Evolutionary conservation across 2,329 filamentous ascomycete genomes (phyloP).

Genomic region (Penicillium fuscoglaucum): DNA sequence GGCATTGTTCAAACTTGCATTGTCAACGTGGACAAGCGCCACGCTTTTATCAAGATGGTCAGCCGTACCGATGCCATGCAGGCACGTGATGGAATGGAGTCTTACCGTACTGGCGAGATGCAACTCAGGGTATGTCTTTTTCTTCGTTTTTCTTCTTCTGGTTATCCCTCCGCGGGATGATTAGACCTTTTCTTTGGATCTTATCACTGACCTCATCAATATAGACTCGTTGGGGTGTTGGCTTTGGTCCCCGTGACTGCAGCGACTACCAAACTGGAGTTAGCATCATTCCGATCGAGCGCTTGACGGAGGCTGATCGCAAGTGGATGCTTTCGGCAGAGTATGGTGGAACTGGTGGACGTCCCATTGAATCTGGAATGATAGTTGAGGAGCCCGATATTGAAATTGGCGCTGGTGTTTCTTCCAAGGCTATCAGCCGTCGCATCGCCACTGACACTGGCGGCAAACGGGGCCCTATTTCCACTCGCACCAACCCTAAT

Average conservation of each 20-base stretch:
- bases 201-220: constrained; percentile 1
- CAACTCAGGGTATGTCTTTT: constrained; percentile 64
- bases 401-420: constrained; percentile 95
- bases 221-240: constrained; percentile 94
- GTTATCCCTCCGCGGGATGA: not conserved
- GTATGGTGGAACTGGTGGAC: constrained; percentile 87
- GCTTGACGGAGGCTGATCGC: constrained; percentile 90
- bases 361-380: constrained; percentile 75
- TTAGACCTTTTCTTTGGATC: not conserved
- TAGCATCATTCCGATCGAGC: constrained; percentile 88
- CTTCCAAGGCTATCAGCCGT: constrained; percentile 70
- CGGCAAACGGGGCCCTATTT: constrained; percentile 51
- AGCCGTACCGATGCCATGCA: constrained; percentile 78
- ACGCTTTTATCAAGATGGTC: constrained; percentile 99
- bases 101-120: constrained; percentile 68
- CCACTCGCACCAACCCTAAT: constrained; percentile 41
- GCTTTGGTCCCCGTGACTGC: constrained; percentile 94
- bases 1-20: constrained; percentile 96
- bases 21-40: constrained; percentile 95
- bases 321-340: constrained; percentile 97
- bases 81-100: constrained; percentile 87
- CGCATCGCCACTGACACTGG: constrained; percentile 54
- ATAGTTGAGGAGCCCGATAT: constrained; percentile 97
- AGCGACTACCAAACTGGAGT: constrained; percentile 92
- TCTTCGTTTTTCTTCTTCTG: not conserved